These are phyloP conservation scores for Candida mattraensis DNA, from an alignment of 805 yeast species.

Conservation along the genomic window DNA sequence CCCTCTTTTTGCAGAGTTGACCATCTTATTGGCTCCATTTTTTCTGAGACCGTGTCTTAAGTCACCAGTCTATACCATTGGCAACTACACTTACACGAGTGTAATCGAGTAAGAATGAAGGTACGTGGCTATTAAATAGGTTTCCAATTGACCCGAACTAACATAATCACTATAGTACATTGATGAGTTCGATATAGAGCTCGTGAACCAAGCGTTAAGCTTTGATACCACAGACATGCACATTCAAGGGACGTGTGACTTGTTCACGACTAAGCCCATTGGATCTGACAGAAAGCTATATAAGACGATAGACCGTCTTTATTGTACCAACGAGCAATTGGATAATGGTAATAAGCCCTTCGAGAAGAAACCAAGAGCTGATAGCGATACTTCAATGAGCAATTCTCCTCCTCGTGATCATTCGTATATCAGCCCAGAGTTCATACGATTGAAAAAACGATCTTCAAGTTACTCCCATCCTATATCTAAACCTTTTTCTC, in stretches of 20 bases:
- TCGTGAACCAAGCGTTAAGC: slow-evolving; percentile 80
- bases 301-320: slow-evolving; percentile 77
- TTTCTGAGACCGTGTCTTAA: no score
- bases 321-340: slow-evolving; percentile 16
- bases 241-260: slow-evolving; percentile 86
- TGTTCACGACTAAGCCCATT: slow-evolving; percentile 92
- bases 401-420: slow-evolving; percentile 14
- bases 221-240: slow-evolving; percentile 75
- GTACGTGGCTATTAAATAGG: no score
- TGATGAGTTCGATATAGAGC: slow-evolving; percentile 90
- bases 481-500: slow-evolving; percentile 15
- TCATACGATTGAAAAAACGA: slow-evolving; percentile 32
- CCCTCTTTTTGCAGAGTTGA: no score
- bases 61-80: no score
- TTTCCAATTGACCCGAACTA: no score
- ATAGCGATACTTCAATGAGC: slow-evolving; percentile 23
- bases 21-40: no score
- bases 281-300: slow-evolving; percentile 86
- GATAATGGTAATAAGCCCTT: slow-evolving; percentile 10
- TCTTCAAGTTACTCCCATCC: slow-evolving; percentile 35
- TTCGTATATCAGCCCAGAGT: slow-evolving; percentile 29
- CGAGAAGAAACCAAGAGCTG: slow-evolving; percentile 17
- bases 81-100: no score
- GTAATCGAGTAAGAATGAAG: no score
- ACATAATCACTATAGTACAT: slow-evolving; percentile 83